Percentiles rank a stretch among this genome's conserved stretches.
These are phyloP conservation scores for Scenedesmus sp. DNA, from an alignment of 163 green algal species.

Conservation along the genomic window DNA sequence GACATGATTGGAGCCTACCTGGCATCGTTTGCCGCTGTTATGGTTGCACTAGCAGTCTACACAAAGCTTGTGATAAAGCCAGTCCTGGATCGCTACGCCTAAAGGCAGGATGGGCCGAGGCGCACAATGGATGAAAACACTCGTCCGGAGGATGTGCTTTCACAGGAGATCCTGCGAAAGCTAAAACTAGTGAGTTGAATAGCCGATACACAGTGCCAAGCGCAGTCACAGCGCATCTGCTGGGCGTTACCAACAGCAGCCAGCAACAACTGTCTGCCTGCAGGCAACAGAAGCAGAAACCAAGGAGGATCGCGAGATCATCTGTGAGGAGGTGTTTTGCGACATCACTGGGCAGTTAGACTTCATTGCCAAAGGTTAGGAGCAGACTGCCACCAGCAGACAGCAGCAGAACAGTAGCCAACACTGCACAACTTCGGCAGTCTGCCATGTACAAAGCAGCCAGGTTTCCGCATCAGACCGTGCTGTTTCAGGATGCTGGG, in stretches of 20 bases:
- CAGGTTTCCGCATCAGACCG: background rate
- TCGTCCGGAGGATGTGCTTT: slow-evolving; percentile 44
- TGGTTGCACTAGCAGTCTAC: slow-evolving; percentile 6
- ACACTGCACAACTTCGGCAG: background rate
- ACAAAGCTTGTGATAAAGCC: slow-evolving; percentile 43
- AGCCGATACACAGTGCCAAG: background rate
- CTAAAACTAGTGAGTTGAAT: slow-evolving; percentile 37
- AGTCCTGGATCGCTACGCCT: slow-evolving; percentile 31
- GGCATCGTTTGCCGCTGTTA: background rate
- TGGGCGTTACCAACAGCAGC: background rate
- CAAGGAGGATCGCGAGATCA: slow-evolving; percentile 86
- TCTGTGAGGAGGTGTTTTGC: slow-evolving; percentile 88
- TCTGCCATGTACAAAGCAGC: background rate
- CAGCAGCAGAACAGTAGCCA: background rate
- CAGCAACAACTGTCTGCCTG: slow-evolving; percentile 3
- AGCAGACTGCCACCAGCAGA: background rate
- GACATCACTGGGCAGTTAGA: slow-evolving; percentile 88
- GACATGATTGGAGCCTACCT: background rate
- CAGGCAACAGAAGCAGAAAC: slow-evolving; percentile 79
- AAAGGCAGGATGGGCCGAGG: background rate
- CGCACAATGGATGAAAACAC: slow-evolving; percentile 35
- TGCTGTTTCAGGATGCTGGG: background rate
- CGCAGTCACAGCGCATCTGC: background rate
- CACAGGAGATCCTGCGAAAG: slow-evolving; percentile 52
- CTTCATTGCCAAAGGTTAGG: slow-evolving; percentile 56